Conservation (phyloP, 106 monocot genomes). For the Triglochin maritima region DNA sequence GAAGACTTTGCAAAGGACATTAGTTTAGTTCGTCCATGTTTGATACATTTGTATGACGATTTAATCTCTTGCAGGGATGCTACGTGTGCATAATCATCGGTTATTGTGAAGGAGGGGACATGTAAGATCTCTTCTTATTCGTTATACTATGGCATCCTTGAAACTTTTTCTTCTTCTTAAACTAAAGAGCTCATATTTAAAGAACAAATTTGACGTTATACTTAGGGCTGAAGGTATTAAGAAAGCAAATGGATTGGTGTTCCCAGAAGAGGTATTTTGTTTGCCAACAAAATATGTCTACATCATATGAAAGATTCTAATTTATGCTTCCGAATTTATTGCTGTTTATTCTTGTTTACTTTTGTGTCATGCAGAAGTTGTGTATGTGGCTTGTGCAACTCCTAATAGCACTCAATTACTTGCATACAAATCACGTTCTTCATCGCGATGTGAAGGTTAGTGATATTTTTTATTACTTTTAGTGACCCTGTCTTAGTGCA, state of each 20-base stretch:
- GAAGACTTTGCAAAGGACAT: too few relatives aligned
- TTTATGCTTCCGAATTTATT: too few relatives aligned
- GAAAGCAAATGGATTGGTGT: conserved; percentile 71
- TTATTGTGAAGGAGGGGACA: conserved; percentile 95
- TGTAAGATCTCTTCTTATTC: conserved; percentile 42
- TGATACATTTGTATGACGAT: not conserved
- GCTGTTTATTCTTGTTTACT: too few relatives aligned
- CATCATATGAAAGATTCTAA: too few relatives aligned
- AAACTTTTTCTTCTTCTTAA: not conserved
- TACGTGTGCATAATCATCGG: conserved; percentile 96
- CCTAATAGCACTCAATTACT: conserved; percentile 65
- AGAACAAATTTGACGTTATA: too few relatives aligned
- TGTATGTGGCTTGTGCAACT: conserved; percentile 98
- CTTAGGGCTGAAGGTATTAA: conserved; percentile 87
- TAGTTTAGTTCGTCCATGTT: too few relatives aligned
- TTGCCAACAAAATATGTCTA: not conserved
- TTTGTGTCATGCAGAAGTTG: conserved; percentile 48
- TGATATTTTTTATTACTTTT: not conserved
- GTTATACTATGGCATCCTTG: not conserved
- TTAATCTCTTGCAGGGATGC: conserved; percentile 58
- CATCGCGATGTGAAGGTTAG: conserved; percentile 53
- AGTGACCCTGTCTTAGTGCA: not conserved
- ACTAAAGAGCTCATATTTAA: too few relatives aligned
- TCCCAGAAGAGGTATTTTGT: conserved; percentile 71
- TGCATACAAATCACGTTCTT: conserved; percentile 66